Evolutionary conservation across 345 rosid genomes (phyloP).

Genomic region (Eucalyptus cloeziana): DNA sequence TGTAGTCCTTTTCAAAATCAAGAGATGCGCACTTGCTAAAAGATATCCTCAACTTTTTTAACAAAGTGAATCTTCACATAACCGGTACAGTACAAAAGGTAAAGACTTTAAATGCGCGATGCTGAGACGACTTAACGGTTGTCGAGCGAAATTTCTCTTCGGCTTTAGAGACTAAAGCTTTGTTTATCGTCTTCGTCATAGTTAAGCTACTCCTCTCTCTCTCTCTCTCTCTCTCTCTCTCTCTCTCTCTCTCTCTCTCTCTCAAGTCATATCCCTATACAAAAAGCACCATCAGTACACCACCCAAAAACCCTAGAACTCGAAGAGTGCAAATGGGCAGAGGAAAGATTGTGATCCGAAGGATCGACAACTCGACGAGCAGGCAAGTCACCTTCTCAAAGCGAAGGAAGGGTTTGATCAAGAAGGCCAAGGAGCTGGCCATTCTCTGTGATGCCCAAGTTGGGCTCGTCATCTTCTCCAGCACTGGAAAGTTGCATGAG

Average conservation of each 20-base stretch:
- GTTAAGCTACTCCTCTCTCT: neutral
- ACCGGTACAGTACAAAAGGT: neutral
- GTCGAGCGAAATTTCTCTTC: neutral
- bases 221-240: neutral
- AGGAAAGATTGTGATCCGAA: slow-evolving; percentile 45
- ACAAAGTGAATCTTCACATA: neutral
- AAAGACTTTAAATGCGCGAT: neutral
- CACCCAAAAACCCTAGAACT: neutral
- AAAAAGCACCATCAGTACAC: neutral
- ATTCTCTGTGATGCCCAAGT: slow-evolving; percentile 51
- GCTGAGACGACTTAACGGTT: neutral
- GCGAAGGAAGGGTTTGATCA: slow-evolving; percentile 38
- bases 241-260: neutral
- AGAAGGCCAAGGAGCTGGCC: slow-evolving; percentile 51
- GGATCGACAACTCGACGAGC: slow-evolving; percentile 48
- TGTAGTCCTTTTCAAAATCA: neutral
- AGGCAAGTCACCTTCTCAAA: slow-evolving; percentile 56
- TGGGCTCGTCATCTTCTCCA: slow-evolving; percentile 49
- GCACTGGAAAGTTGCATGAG: slow-evolving; percentile 41
- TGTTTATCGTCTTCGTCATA: neutral
- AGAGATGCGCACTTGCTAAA: neutral
- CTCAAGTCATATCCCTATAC: neutral
- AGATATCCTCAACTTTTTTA: neutral
- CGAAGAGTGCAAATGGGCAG: slow-evolving; percentile 28
- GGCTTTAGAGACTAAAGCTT: neutral